Evolutionary conservation across 2,329 filamentous ascomycete species (phyloP).

Genomic region (Fusarium decemcellulare): DNA sequence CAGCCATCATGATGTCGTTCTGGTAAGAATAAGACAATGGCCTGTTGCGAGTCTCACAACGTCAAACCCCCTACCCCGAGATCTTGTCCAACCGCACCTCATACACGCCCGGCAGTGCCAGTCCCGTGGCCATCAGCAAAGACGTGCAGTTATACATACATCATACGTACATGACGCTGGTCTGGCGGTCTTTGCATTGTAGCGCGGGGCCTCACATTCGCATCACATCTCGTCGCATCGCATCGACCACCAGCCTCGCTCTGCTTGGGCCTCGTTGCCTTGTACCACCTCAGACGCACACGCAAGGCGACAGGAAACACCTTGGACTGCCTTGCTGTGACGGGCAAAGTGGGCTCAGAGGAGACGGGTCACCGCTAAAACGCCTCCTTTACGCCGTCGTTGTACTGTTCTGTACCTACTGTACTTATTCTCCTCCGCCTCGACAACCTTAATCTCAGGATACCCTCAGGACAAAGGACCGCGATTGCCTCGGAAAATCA

Average conservation of each 20-base stretch:
- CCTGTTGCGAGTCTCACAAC: constrained; percentile 28
- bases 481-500: constrained; percentile 13
- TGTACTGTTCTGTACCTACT: too few relatives aligned
- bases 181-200: constrained; percentile 33
- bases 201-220: constrained; percentile 38
- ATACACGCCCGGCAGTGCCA: constrained; percentile 10
- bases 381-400: constrained; percentile 25
- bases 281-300: constrained; percentile 14
- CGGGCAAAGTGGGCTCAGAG: constrained; percentile 22
- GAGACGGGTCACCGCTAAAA: constrained; percentile 11
- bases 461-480: constrained; percentile 8
- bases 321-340: constrained; percentile 32
- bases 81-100: constrained; percentile 39
- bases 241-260: constrained; percentile 19
- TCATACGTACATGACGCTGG: constrained; percentile 37
- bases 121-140: constrained; percentile 23
- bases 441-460: constrained; percentile 4
- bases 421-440: not conserved
- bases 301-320: constrained; percentile 38
- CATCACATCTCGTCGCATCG: constrained; percentile 24
- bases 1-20: constrained; percentile 32
- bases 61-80: constrained; percentile 31
- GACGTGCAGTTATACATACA: constrained; percentile 16
- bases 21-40: constrained; percentile 30
- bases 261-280: constrained; percentile 26